Base-by-base conservation (phyloP, 306 rosid genomes). In the Hippophae gyantsensis region DNA sequence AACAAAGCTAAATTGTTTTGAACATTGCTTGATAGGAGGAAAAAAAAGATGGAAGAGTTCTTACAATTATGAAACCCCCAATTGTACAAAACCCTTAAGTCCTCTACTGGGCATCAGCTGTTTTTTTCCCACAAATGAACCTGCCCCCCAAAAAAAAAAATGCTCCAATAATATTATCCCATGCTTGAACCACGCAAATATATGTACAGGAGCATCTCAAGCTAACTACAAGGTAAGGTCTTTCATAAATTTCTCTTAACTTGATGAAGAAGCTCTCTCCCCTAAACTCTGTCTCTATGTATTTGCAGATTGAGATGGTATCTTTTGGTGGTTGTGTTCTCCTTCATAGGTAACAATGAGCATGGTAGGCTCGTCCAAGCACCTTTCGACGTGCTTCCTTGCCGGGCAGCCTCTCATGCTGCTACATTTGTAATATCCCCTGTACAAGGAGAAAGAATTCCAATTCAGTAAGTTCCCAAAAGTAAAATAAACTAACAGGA, bases 401-500 rank as follows among this genome's bases (percentile, higher is more conserved):
- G 99, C 99, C 13, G 99, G 99, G 63, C 99, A 92, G 42, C 99
- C 99, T 76, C 99, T 85, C 96, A 92, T 87, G 88, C 99, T 92
- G 82, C 99, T 92, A 72, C 99, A 92, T 74, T 92, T 92, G 52
- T 92, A 92, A 76, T 92, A 92, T 62, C 99, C 99, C 92, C 99
- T 92, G 78, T 68, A 79, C 53, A 71, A 43, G 38, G 38, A 32
- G 38, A 32, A 32, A 32, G 5, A 2, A 2, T 32, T 46, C 53
- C 48, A 60, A 27, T 71, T 56, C 13, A 45, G 57, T 23, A 52
- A 8, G 26, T 62, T 74, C 62, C 47, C 70, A 49, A 14, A 50
- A 9, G 48, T 63, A 43, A 49, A 54, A n/a, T 56, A n/a, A 47
- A 48, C 9, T 60, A 46, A 42, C 11, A 12, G 41, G 46, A 48